These are phyloP conservation scores for Exophiala phaeomuriformis DNA, from an alignment of 2,329 filamentous ascomycete species.

Conservation along the genomic window DNA sequence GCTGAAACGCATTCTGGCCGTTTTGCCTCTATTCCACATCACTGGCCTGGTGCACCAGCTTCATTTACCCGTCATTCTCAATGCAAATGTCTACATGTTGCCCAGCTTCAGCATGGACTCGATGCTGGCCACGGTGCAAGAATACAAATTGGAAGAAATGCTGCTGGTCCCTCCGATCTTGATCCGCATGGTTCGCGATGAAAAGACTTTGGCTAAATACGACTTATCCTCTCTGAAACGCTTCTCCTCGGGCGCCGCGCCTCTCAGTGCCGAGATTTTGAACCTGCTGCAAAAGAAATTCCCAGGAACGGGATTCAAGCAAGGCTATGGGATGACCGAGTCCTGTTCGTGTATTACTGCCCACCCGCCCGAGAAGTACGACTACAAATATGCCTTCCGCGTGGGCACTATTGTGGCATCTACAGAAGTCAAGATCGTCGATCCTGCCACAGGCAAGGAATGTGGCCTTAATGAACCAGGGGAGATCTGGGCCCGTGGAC, in stretches of 20 bases:
- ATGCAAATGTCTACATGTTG: conserved; percentile 60
- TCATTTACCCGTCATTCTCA: conserved; percentile 55
- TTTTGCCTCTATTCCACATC: conserved; percentile 57
- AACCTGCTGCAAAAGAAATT: conserved; percentile 50
- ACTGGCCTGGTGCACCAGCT: conserved; percentile 57
- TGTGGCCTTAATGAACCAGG: conserved; percentile 47
- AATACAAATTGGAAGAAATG: conserved; percentile 50
- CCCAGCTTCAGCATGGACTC: conserved; percentile 55
- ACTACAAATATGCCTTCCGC: conserved; percentile 50
- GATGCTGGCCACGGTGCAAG: conserved; percentile 48
- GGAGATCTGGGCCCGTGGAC: conserved; percentile 65
- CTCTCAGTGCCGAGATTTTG: conserved; percentile 51
- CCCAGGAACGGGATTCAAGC: conserved; percentile 53
- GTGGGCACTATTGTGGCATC: conserved; percentile 44
- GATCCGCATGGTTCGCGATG: conserved; percentile 54
- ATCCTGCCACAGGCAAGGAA: conserved; percentile 45
- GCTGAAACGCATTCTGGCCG: conserved; percentile 48
- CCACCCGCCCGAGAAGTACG: conserved; percentile 50
- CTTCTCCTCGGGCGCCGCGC: conserved; percentile 56
- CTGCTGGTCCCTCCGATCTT: conserved; percentile 55
- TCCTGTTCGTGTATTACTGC: conserved; percentile 56
- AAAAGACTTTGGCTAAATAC: conserved; percentile 45
- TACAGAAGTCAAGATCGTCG: conserved; percentile 54
- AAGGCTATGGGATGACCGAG: conserved; percentile 64
- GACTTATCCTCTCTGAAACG: conserved; percentile 50